Conservation (phyloP, 148 eudicot genomes). For the Vaccinium darrowii region DNA sequence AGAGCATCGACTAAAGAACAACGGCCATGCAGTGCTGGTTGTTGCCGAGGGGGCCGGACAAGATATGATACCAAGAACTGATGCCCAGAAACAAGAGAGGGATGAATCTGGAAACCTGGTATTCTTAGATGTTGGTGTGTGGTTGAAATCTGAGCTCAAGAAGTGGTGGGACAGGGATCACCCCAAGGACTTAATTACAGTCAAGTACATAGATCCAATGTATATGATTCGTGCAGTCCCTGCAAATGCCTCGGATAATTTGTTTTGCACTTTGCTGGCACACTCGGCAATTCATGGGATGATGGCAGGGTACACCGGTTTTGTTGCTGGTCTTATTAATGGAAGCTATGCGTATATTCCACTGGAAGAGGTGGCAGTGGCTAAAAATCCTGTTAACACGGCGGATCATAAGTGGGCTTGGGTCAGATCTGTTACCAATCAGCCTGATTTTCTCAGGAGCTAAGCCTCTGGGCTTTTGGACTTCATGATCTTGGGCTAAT, state of each 20-base stretch:
- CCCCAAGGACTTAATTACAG: conserved; percentile 48
- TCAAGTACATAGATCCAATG: conserved; percentile 76
- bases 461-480: neutral
- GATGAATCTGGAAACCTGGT: conserved; percentile 78
- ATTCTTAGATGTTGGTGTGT: conserved; percentile 62
- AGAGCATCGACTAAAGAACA: conserved; percentile 32
- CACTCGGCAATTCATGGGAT: conserved; percentile 77
- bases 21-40: conserved; percentile 64
- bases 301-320: conserved; percentile 77
- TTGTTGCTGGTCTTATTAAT: conserved; percentile 61
- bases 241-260: conserved; percentile 67
- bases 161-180: conserved; percentile 70
- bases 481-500: neutral
- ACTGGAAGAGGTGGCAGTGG: conserved; percentile 55
- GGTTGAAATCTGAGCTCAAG: conserved; percentile 68
- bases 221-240: conserved; percentile 78
- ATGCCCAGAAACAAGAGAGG: conserved; percentile 36
- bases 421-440: conserved; percentile 72
- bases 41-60: conserved; percentile 87
- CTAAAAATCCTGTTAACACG: conserved; percentile 47
- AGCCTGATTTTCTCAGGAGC: conserved; percentile 59
- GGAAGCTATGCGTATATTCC: conserved; percentile 72
- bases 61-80: conserved; percentile 51
- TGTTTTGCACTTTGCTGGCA: conserved; percentile 66
- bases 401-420: conserved; percentile 77